Percentiles rank a stretch among this genome's conserved stretches.
Conservation (phyloP, 1,284 basidiomycete species). For the Entoloma clypeatum region DNA sequence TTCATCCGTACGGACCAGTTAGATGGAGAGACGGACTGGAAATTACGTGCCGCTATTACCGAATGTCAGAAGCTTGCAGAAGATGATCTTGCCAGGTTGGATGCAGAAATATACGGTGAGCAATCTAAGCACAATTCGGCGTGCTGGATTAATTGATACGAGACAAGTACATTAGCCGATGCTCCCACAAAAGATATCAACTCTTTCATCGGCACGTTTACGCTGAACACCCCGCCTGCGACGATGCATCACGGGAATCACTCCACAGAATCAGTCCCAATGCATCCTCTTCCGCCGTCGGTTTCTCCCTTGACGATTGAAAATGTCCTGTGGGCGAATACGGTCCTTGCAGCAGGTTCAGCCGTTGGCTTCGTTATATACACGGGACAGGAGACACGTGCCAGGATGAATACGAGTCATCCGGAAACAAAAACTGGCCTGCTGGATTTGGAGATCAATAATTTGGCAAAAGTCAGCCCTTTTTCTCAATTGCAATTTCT, state of each 20-base stretch:
- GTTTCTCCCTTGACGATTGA: constrained; percentile 86
- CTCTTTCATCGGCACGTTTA: constrained; percentile 91
- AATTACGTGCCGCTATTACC: constrained; percentile 86
- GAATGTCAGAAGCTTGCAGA: constrained; percentile 77
- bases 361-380: constrained; percentile 93
- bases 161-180: constrained; percentile 58
- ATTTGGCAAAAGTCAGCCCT: constrained; percentile 79
- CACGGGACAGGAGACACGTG: constrained; percentile 92
- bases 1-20: constrained; percentile 98
- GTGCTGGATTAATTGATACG: constrained; percentile 14
- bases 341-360: constrained; percentile 92
- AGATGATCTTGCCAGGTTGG: constrained; percentile 64
- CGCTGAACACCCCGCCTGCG: constrained; percentile 54
- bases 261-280: constrained; percentile 45
- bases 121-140: constrained; percentile 2
- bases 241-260: constrained; percentile 40
- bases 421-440: constrained; percentile 94
- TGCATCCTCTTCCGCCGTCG: constrained; percentile 56
- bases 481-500: background rate
- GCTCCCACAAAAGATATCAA: constrained; percentile 97
- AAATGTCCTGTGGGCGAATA: constrained; percentile 97
- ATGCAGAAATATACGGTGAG: constrained; percentile 83
- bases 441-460: constrained; percentile 93
- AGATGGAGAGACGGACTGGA: constrained; percentile 99
- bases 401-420: constrained; percentile 99